phyloP scores from a whole-genome alignment of 345 rosid genomes.

The Arabidopsis thaliana region TAIR10.1 NC_003071.7:14423001-14423500 shows the following conservation, averaged over 20 bases:
- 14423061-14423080: constrained; percentile 9
- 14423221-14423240: constrained; percentile 72
- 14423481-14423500: constrained; percentile 52
- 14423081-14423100: constrained; percentile 54
- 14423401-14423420: constrained; percentile 35
- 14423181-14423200: constrained; percentile 71
- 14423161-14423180: constrained; percentile 85
- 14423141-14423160: constrained; percentile 94
- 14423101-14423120: constrained; percentile 98
- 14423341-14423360: constrained; percentile 41
- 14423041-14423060: background rate
- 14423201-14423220: constrained; percentile 84
- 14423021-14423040: background rate
- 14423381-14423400: constrained; percentile 56
- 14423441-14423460: constrained; percentile 24
- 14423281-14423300: constrained; percentile 12
- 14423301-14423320: constrained; percentile 27
- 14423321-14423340: background rate
- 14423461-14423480: constrained; percentile 80
- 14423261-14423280: constrained; percentile 7
- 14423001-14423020: background rate
- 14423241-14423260: constrained; percentile 87
- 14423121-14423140: constrained; percentile 94
- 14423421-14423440: constrained; percentile 27
- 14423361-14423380: constrained; percentile 79